Conservation (phyloP, 2,329 filamentous ascomycete species). For the Pseudocercospora eumusae region DNA sequence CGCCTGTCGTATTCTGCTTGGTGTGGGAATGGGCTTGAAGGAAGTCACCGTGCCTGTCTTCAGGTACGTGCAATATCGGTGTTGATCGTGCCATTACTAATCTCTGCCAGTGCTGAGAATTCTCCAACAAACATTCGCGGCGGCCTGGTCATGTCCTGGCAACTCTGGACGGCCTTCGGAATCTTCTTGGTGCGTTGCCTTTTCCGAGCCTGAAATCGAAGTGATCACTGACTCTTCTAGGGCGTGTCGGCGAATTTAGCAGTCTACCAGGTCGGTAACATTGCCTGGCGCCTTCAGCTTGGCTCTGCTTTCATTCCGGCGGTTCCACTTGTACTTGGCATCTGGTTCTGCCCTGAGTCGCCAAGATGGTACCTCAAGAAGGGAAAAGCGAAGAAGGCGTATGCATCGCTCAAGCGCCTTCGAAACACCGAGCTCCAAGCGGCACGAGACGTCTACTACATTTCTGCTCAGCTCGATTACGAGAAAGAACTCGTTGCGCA, state of each 20-base stretch:
- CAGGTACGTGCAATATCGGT: background rate
- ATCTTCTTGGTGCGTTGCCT: conserved; percentile 57
- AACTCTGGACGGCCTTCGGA: conserved; percentile 54
- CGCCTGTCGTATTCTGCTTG: conserved; percentile 67
- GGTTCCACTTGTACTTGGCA: conserved; percentile 54
- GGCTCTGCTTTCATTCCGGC: conserved; percentile 67
- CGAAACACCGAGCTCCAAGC: conserved; percentile 37
- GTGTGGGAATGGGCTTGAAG: conserved; percentile 51
- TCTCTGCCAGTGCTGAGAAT: conserved; percentile 36
- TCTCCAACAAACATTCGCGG: conserved; percentile 53
- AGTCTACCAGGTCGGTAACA: conserved; percentile 53
- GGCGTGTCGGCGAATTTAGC: conserved; percentile 1
- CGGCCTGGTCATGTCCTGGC: conserved; percentile 39
- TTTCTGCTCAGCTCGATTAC: conserved; percentile 29
- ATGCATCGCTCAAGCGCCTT: conserved; percentile 47
- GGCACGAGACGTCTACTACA: conserved; percentile 38
- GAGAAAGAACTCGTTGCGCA: conserved; percentile 28
- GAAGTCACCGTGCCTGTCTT: conserved; percentile 51
- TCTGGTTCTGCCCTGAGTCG: conserved; percentile 52
- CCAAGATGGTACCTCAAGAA: conserved; percentile 36
- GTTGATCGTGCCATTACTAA: background rate
- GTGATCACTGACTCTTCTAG: background rate
- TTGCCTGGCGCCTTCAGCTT: conserved; percentile 63
- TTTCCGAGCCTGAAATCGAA: background rate
- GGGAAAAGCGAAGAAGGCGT: conserved; percentile 36